These are phyloP conservation scores for Solanum etuberosum DNA, from an alignment of 257 asterid genomes.

Conservation along the genomic window DNA sequence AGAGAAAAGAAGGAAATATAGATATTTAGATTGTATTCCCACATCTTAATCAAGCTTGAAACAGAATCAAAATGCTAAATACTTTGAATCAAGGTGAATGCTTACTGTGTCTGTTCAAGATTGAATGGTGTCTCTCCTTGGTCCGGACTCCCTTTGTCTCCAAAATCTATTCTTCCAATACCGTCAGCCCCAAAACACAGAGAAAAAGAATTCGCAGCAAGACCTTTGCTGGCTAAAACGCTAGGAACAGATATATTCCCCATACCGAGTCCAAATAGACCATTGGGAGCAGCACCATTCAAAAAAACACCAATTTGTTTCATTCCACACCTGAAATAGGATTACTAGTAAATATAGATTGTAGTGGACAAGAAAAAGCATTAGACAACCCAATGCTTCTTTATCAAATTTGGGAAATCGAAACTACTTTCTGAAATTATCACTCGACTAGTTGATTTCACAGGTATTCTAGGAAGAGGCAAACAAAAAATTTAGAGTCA, in stretches of 20 bases:
- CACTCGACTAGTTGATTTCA: not conserved
- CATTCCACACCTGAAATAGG: constrained; percentile 60
- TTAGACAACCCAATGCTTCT: not conserved
- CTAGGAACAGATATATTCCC: constrained; percentile 71
- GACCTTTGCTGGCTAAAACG: constrained; percentile 62
- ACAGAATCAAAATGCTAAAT: not conserved
- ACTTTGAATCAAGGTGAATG: not conserved
- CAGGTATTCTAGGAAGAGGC: not conserved
- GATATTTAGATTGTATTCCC: not conserved
- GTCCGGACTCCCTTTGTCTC: constrained; percentile 67
- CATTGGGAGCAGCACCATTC: constrained; percentile 82
- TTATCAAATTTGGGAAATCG: not conserved
- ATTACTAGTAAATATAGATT: not conserved
- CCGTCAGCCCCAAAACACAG: constrained; percentile 89
- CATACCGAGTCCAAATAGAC: constrained; percentile 87
- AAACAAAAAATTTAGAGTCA: not conserved
- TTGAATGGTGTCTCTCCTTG: constrained; percentile 69
- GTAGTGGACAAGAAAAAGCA: not conserved
- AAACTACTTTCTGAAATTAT: not conserved
- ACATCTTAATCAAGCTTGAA: not conserved
- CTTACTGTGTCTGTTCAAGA: constrained; percentile 53
- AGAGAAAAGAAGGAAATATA: not conserved
- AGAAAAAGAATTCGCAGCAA: constrained; percentile 79
- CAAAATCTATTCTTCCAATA: constrained; percentile 79
- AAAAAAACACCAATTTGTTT: constrained; percentile 75